phyloP scores from a whole-genome alignment of 192 early-diverging fungal genomes.

The Coemansia furcata region DNA sequence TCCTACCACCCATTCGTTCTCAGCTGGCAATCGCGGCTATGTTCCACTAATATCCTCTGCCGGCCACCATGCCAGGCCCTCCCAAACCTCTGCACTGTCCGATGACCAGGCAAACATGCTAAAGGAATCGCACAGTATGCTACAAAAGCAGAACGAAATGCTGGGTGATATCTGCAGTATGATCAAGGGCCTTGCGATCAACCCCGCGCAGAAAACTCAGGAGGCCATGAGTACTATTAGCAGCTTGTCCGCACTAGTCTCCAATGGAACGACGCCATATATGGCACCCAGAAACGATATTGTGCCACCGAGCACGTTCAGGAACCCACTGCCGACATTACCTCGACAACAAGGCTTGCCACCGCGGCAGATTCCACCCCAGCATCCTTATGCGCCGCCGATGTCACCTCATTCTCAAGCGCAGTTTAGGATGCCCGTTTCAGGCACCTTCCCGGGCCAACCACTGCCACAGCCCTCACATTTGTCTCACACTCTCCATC shows the following conservation, averaged over 20 bases:
- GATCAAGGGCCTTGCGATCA: slow-evolving; percentile 17
- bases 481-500: neutral
- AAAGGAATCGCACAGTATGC: slow-evolving; percentile 41
- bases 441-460: neutral
- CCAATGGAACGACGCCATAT: neutral
- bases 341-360: neutral
- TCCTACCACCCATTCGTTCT: neutral
- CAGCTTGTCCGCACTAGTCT: slow-evolving; percentile 30
- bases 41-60: neutral
- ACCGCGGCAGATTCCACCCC: neutral
- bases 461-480: neutral
- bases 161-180: slow-evolving; percentile 19
- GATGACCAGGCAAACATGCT: slow-evolving; percentile 35
- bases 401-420: neutral
- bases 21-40: neutral
- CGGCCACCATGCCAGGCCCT: neutral
- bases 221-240: slow-evolving; percentile 25
- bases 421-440: neutral
- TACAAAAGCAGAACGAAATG: slow-evolving; percentile 24
- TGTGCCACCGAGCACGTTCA: neutral
- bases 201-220: slow-evolving; percentile 18
- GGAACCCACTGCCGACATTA: neutral
- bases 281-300: neutral
- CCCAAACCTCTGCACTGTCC: slow-evolving; percentile 5
- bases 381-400: neutral